These are phyloP conservation scores for Citrullus mucosospermus DNA, from an alignment of 306 rosid species.

Conservation along the genomic window DNA sequence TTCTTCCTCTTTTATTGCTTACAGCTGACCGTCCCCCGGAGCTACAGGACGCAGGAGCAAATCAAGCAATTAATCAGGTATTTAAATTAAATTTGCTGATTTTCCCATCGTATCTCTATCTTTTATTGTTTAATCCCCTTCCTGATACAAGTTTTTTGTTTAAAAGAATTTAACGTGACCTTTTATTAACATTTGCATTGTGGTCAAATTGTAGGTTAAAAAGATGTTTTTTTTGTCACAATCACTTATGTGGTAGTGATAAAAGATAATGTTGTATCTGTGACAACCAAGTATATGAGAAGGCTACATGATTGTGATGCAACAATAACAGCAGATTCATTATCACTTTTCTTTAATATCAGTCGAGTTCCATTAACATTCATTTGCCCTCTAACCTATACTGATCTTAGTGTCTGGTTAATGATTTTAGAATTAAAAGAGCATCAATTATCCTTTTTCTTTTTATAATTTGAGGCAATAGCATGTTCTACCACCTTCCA, in stretches of 20 bases:
- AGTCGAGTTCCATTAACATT: background rate
- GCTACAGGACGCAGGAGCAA: constrained; percentile 74
- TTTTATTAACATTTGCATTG: background rate
- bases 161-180: background rate
- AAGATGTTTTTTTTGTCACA: background rate
- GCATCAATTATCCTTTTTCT: background rate
- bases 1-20: constrained; percentile 76
- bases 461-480: background rate
- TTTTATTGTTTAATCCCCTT: constrained; percentile 5
- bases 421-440: background rate
- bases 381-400: background rate
- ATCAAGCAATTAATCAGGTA: constrained; percentile 92
- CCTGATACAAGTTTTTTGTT: background rate
- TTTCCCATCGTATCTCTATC: background rate
- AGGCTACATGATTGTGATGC: background rate
- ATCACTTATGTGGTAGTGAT: background rate
- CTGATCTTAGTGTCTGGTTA: background rate
- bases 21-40: constrained; percentile 96
- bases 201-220: background rate
- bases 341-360: background rate
- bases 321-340: background rate
- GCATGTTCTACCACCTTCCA: background rate
- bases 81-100: background rate
- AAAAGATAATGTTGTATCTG: background rate
- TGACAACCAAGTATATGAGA: background rate